Conservation (phyloP, 106 monocot species). For the Dioscorea zingiberensis region DNA sequence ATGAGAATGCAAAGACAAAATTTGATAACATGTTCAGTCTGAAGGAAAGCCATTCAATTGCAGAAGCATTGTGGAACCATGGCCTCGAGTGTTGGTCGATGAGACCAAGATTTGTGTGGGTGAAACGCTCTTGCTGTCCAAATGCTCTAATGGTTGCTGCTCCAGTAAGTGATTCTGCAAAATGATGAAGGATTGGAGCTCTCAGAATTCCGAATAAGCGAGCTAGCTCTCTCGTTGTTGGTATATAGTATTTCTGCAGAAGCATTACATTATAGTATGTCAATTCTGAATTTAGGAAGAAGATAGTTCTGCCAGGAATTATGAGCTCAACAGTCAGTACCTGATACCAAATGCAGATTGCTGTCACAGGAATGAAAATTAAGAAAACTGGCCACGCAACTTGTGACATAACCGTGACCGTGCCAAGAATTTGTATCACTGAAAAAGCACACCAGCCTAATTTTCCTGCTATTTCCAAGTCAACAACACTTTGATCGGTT, state of each 20-base stretch:
- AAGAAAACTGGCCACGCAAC: constrained; percentile 90
- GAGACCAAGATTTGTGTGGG: constrained; percentile 43
- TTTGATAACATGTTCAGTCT: constrained; percentile 71
- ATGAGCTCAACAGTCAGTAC: background rate
- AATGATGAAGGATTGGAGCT: constrained; percentile 95
- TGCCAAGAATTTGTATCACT: constrained; percentile 70
- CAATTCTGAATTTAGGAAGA: background rate
- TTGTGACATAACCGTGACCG: constrained; percentile 85
- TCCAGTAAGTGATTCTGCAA: constrained; percentile 84
- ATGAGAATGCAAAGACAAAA: constrained; percentile 85
- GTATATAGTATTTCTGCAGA: constrained; percentile 85
- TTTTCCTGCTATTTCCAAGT: constrained; percentile 60
- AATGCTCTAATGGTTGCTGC: constrained; percentile 80
- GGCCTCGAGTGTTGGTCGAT: constrained; percentile 80
- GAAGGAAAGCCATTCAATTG: constrained; percentile 94
- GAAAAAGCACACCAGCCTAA: constrained; percentile 86
- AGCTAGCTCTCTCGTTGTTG: constrained; percentile 91
- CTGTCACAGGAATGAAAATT: constrained; percentile 78
- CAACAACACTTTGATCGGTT: constrained; percentile 81
- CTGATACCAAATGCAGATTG: constrained; percentile 73
- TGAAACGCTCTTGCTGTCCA: constrained; percentile 64
- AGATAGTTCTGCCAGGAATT: background rate
- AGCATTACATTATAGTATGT: background rate
- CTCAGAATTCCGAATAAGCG: constrained; percentile 77
- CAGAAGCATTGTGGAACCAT: constrained; percentile 77